Conservation (phyloP, 2,329 filamentous ascomycete genomes). For the Fusarium cicatricum region DNA sequence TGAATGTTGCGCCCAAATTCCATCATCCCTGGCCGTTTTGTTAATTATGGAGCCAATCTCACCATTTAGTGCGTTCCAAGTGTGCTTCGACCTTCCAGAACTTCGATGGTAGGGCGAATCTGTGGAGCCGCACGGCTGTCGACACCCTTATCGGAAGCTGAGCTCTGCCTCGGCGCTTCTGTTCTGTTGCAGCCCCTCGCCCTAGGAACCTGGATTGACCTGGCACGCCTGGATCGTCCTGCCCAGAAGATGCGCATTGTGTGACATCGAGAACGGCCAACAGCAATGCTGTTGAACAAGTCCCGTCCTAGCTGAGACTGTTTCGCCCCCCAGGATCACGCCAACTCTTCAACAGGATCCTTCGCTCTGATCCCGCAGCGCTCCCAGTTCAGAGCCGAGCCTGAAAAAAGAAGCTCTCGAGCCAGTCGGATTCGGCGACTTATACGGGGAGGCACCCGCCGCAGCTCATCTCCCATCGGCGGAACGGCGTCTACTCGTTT, state of each 20-base stretch:
- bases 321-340: slow-evolving; percentile 35
- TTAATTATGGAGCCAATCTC: slow-evolving; percentile 42
- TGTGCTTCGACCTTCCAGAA: slow-evolving; percentile 42
- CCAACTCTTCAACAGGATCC: slow-evolving; percentile 14
- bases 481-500: slow-evolving; percentile 28
- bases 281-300: slow-evolving; percentile 24
- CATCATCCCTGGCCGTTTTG: slow-evolving; percentile 27
- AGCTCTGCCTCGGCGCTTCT: slow-evolving; percentile 7
- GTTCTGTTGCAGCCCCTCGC: neutral
- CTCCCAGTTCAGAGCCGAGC: slow-evolving; percentile 16
- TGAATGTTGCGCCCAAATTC: slow-evolving; percentile 39
- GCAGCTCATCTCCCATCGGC: slow-evolving; percentile 33
- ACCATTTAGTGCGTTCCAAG: slow-evolving; percentile 43
- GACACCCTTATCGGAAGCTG: slow-evolving; percentile 29
- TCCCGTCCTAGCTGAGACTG: slow-evolving; percentile 32
- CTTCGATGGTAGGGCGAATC: slow-evolving; percentile 40
- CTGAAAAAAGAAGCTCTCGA: slow-evolving; percentile 1
- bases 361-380: slow-evolving; percentile 32
- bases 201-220: neutral
- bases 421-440: slow-evolving; percentile 20
- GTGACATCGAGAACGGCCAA: slow-evolving; percentile 25
- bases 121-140: slow-evolving; percentile 39
- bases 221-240: slow-evolving; percentile 6
- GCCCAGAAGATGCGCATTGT: slow-evolving; percentile 16
- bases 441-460: slow-evolving; percentile 13